These are phyloP conservation scores for Scytalidium lignicola DNA, from an alignment of 2,329 filamentous ascomycete genomes.

Conservation along the genomic window DNA sequence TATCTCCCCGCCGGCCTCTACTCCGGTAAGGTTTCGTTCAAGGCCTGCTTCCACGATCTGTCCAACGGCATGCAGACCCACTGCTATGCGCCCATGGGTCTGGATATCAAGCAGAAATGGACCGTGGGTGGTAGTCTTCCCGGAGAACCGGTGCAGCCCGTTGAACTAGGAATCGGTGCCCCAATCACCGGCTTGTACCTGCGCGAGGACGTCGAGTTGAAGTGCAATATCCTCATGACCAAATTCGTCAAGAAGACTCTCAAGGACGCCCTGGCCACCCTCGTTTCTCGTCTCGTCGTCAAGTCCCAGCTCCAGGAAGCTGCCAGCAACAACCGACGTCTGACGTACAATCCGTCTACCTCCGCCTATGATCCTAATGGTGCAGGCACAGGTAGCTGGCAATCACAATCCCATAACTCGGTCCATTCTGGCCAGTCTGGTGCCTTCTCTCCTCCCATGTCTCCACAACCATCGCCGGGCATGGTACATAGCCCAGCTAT, in stretches of 20 bases:
- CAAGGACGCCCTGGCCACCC: conserved; percentile 65
- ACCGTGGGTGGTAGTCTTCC: conserved; percentile 64
- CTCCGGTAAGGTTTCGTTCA: conserved; percentile 67
- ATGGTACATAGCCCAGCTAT: not conserved
- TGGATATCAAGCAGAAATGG: conserved; percentile 76
- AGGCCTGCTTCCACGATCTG: conserved; percentile 72
- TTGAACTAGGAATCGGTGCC: conserved; percentile 60
- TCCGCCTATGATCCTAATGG: not conserved
- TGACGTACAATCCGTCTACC: conserved; percentile 4
- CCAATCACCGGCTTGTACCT: conserved; percentile 70
- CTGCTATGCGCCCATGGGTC: conserved; percentile 73
- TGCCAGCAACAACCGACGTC: conserved; percentile 14
- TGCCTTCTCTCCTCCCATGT: not conserved
- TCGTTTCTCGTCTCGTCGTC: conserved; percentile 58
- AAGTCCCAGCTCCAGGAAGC: conserved; percentile 37
- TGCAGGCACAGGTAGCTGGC: not conserved
- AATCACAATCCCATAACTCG: not conserved
- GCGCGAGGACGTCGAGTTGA: conserved; percentile 75
- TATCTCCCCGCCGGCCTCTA: conserved; percentile 62
- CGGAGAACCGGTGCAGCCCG: conserved; percentile 59
- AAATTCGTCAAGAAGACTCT: conserved; percentile 76
- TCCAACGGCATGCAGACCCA: conserved; percentile 72
- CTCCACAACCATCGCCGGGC: not conserved
- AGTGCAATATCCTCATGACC: conserved; percentile 70
- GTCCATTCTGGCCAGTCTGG: not conserved